A percentile compares a stretch with the other conserved stretches of the same genome.
phyloP scores from a whole-genome alignment of 495 filamentous ascomycete genomes.

The Talaromyces liani region DNA sequence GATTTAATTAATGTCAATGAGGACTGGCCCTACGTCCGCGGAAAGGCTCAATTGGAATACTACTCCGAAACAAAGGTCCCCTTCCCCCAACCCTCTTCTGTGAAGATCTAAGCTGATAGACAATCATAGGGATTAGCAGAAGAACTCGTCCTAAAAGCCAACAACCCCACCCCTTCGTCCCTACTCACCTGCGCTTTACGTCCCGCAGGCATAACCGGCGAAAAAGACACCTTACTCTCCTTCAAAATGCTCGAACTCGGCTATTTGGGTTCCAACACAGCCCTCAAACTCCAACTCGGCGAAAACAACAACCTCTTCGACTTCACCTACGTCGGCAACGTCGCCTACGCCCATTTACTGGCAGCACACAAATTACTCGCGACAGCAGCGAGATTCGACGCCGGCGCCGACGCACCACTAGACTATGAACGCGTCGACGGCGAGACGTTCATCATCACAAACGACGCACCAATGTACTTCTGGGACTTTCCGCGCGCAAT shows the following conservation, averaged over 20 bases:
- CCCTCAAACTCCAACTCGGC: conserved; percentile 78
- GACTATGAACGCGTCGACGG: conserved; percentile 81
- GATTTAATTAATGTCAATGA: conserved; percentile 90
- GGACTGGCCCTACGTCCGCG: conserved; percentile 69
- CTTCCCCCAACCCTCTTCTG: neutral
- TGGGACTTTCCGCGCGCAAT: conserved; percentile 84
- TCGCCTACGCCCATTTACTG: conserved; percentile 41
- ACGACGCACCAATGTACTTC: conserved; percentile 87
- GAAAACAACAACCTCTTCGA: conserved; percentile 72
- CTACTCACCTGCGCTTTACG: conserved; percentile 77
- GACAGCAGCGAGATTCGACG: conserved; percentile 41
- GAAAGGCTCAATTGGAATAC: conserved; percentile 69
- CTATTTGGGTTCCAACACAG: conserved; percentile 40
- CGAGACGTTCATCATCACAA: conserved; percentile 93
- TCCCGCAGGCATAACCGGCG: conserved; percentile 85
- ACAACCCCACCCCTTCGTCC: conserved; percentile 56
- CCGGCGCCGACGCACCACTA: conserved; percentile 49
- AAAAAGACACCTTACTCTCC: conserved; percentile 73
- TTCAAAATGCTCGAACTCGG: conserved; percentile 44
- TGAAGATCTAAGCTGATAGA: neutral
- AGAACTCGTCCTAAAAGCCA: conserved; percentile 73
- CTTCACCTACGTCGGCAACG: conserved; percentile 49
- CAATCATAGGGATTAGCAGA: conserved; percentile 70
- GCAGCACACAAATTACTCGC: conserved; percentile 63
- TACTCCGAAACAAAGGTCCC: conserved; percentile 82